Conservation (phyloP, 2,329 filamentous ascomycete genomes). For the Onygenales sp. region DNA sequence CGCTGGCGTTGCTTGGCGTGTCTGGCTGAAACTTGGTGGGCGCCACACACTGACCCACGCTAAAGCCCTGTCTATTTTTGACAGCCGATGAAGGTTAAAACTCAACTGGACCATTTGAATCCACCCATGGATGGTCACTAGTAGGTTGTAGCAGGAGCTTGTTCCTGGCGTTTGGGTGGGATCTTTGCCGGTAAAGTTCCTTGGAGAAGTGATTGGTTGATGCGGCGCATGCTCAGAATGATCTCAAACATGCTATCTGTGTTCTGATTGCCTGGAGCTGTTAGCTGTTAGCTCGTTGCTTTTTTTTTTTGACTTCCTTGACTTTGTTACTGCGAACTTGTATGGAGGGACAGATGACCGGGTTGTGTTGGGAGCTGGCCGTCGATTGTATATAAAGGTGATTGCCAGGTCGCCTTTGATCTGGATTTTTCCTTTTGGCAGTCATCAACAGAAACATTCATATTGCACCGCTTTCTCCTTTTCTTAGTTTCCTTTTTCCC, state of each 20-base stretch:
- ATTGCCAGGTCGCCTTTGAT: background rate
- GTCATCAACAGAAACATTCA: slow-evolving; percentile 5
- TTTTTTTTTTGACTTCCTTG: no score
- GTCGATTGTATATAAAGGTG: no score
- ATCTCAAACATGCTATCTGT: slow-evolving; percentile 6
- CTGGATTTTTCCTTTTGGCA: slow-evolving; percentile 4
- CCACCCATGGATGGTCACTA: background rate
- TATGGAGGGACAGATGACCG: no score
- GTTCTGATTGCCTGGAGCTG: background rate
- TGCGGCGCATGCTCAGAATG: slow-evolving; percentile 5
- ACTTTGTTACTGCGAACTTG: no score
- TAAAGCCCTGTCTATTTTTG: background rate
- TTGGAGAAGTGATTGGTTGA: slow-evolving; percentile 5
- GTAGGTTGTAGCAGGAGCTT: background rate
- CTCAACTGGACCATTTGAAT: background rate
- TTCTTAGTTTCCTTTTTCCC: slow-evolving; percentile 5
- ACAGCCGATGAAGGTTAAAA: background rate
- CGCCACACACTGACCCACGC: background rate
- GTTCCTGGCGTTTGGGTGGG: background rate
- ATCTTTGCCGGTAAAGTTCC: background rate
- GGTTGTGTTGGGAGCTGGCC: no score
- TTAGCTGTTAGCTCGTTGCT: background rate
- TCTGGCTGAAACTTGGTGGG: background rate
- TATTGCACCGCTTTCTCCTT: slow-evolving; percentile 2
- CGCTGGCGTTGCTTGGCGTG: background rate